Base-by-base conservation (phyloP, 164 flowering plant species). In the Houttuynia cordata region DNA sequence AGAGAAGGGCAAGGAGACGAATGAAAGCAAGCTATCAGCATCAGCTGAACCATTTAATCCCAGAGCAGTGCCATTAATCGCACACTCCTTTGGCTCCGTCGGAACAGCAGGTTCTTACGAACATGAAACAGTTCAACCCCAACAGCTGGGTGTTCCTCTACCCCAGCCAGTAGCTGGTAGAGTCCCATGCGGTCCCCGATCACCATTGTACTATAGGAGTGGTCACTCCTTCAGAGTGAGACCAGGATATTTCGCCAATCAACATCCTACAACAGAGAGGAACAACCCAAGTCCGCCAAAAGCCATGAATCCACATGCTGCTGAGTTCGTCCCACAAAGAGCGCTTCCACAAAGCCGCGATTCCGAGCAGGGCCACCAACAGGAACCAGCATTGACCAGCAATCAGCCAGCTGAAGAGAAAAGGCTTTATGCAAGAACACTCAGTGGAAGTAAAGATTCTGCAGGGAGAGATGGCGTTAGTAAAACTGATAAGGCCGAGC, bases 1-100 rank as follows among this genome's bases (percentile, higher is more conserved):
- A 58, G 80, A 74, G 39, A 84, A 75, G 51, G 39, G 67, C 22
- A 49, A 39, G 20, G 85, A 78, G 74, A 59, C 73, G 53, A 83
- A 80, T 65, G 82, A 78, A 41, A 82, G 86, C 61, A 87, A 86
- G 77, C 93, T 92, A 56, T 92, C 98, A 17, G 96, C 96, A 60
- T 75, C 88, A 45, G 98, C 98, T 62, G 80, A 66, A 59, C 98
- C 98, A 21, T 92, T 85, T 77, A 83, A 67, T 64, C 98, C 98
- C 0, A 75, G 79, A 24, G 23, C 76, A 40, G 50, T 63, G 21
- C 58, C 82, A 56, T 61, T 75, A 69, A 60, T 68, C 51, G 58
- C 63, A 68, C 79, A 68, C 58, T 63, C 72, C 13, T 62, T 74
- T 64, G 79, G 68, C 58, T 52, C 80, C 21, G 68, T 65, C 56